A percentile compares a stretch with the other conserved stretches of the same genome.
Conservation (phyloP, 2,329 filamentous ascomycete genomes). For the Penicillium digitatum region DNA sequence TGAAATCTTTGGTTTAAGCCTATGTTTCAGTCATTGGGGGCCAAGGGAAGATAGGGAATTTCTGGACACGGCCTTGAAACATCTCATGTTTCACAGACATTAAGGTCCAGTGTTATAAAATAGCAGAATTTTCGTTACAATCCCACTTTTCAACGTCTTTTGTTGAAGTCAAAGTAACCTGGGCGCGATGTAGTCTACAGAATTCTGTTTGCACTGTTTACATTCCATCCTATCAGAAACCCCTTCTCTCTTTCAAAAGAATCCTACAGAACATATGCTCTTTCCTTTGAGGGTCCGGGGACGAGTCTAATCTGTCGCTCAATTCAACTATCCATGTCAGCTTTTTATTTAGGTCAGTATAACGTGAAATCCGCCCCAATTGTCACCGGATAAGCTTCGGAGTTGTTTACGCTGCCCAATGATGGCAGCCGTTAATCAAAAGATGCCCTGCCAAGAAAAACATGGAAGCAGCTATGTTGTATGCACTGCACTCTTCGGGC, state of each 20-base stretch:
- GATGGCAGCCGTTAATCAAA: not conserved
- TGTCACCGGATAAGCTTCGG: not conserved
- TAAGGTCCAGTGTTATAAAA: not conserved
- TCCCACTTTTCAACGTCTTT: not conserved
- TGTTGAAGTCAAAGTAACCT: not conserved
- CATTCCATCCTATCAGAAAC: not conserved
- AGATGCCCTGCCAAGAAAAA: not conserved
- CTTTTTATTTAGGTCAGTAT: not conserved
- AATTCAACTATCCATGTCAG: not conserved
- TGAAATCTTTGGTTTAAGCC: not conserved
- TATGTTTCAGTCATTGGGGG: not conserved
- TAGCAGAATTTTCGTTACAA: not conserved
- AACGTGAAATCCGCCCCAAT: not conserved
- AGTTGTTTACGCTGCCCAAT: not conserved
- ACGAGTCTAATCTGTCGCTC: not conserved
- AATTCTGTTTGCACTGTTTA: not conserved
- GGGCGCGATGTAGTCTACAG: too few species aligned
- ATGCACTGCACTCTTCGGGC: not conserved
- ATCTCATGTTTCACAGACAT: not conserved
- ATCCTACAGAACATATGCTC: not conserved
- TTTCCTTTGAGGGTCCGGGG: not conserved
- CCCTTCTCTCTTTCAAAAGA: not conserved
- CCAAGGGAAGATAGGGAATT: not conserved
- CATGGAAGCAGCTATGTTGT: not conserved
- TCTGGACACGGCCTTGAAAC: not conserved